These are phyloP conservation scores for Elongisporangium anandrum DNA, from an alignment of 352 stramenopile species.

Conservation along the genomic window DNA sequence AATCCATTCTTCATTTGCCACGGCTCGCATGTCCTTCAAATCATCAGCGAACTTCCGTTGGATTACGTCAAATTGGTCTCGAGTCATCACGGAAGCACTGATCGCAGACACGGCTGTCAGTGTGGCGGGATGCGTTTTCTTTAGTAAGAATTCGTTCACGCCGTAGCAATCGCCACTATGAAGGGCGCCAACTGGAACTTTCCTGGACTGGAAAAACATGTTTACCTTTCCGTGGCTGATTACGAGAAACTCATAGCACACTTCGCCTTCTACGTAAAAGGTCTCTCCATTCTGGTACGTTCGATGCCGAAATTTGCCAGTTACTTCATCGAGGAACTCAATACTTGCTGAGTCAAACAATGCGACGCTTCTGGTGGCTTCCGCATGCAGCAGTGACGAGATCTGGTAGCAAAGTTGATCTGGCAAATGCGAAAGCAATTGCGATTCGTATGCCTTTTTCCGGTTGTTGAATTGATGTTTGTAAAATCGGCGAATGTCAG, in stretches of 20 bases:
- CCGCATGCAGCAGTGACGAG: constrained; percentile 59
- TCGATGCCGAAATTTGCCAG: constrained; percentile 68
- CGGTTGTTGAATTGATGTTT: constrained; percentile 53
- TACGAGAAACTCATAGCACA: constrained; percentile 69
- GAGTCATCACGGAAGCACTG: constrained; percentile 64
- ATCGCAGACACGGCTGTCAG: constrained; percentile 43
- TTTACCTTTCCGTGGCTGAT: constrained; percentile 60
- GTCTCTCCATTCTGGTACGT: constrained; percentile 72
- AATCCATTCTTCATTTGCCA: constrained; percentile 30
- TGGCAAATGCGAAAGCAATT: constrained; percentile 57
- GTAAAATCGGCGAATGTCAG: constrained; percentile 72
- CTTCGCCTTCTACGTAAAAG: constrained; percentile 60
- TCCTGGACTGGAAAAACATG: constrained; percentile 44
- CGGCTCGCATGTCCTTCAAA: constrained; percentile 40
- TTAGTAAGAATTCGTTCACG: constrained; percentile 60
- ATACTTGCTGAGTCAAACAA: constrained; percentile 62
- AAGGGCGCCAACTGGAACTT: constrained; percentile 46
- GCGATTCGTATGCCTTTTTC: constrained; percentile 67
- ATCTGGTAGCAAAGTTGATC: constrained; percentile 77
- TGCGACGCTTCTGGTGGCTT: constrained; percentile 43
- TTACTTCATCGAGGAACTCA: constrained; percentile 77
- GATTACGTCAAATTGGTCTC: constrained; percentile 66
- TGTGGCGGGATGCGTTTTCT: constrained; percentile 32
- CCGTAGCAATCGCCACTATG: constrained; percentile 69
- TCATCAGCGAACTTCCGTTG: constrained; percentile 61